Evolutionary conservation across 208 protist genomes (phyloP).

Genomic region (Acanthamoeba sp.): DNA sequence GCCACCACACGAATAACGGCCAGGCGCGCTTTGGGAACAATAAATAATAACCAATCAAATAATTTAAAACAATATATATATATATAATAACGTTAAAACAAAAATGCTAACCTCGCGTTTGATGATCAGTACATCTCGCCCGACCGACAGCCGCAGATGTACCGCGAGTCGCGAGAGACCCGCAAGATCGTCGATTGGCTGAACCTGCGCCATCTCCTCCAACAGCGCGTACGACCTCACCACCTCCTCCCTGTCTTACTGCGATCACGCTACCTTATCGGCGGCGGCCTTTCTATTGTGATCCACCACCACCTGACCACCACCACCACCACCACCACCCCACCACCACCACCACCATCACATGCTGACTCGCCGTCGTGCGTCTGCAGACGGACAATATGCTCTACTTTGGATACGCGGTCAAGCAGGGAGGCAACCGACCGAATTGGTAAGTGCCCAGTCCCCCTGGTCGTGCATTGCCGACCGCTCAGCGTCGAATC

Average conservation of each 20-base stretch:
- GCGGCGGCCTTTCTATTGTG: background rate
- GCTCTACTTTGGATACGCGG: background rate
- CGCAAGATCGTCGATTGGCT: slow-evolving; percentile 23
- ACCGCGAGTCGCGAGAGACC: background rate
- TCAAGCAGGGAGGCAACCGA: background rate
- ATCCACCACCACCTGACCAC: too few species aligned
- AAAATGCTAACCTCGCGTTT: background rate
- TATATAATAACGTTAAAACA: background rate
- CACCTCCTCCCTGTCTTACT: background rate
- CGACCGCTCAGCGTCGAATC: too few species aligned
- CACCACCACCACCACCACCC: too few species aligned
- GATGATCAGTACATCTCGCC: background rate
- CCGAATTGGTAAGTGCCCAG: background rate
- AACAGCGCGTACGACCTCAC: background rate
- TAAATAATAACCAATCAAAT: too few species aligned
- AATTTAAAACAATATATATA: too few species aligned
- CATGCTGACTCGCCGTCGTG: background rate
- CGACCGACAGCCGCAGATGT: background rate
- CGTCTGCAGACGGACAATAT: background rate
- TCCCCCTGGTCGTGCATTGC: background rate
- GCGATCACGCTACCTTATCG: too few species aligned
- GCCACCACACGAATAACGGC: too few species aligned
- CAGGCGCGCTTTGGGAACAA: too few species aligned
- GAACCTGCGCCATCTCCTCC: slow-evolving; percentile 3
- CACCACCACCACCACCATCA: too few species aligned